These are phyloP conservation scores for Nigrospora osmanthi DNA, from an alignment of 2,329 filamentous ascomycete genomes.

Conservation along the genomic window DNA sequence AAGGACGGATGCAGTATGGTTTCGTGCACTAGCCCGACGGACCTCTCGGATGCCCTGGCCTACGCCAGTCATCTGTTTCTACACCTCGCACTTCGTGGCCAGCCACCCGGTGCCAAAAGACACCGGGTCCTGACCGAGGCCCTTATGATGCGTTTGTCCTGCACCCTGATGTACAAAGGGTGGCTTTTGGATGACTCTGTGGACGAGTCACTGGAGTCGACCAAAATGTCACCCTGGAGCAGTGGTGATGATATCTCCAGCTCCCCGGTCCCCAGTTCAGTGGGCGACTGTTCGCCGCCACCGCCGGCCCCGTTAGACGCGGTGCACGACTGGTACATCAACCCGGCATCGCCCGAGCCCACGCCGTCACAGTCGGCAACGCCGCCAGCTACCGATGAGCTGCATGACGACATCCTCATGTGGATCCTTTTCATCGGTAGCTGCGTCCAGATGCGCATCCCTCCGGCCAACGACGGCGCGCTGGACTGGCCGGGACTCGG, in stretches of 20 bases:
- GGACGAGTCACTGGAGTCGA: too few species aligned
- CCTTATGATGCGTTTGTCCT: slow-evolving; percentile 17
- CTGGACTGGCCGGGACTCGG: too few species aligned
- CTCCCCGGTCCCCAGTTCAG: too few species aligned
- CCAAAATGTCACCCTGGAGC: too few species aligned
- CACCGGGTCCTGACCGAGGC: slow-evolving; percentile 19
- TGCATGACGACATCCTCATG: slow-evolving; percentile 19
- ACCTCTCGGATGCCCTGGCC: slow-evolving; percentile 18
- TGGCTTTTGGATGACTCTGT: slow-evolving; percentile 10
- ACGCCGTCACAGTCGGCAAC: not conserved
- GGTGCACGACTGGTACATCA: too few species aligned
- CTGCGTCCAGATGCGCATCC: slow-evolving; percentile 16
- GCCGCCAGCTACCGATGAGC: slow-evolving; percentile 8
- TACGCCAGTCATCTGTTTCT: slow-evolving; percentile 22
- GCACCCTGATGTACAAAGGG: slow-evolving; percentile 13
- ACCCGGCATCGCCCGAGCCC: too few species aligned
- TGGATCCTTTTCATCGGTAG: slow-evolving; percentile 23
- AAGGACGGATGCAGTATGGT: not conserved
- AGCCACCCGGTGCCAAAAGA: slow-evolving; percentile 19
- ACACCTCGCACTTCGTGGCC: slow-evolving; percentile 21
- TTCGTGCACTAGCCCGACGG: slow-evolving; percentile 6
- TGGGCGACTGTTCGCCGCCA: too few species aligned
- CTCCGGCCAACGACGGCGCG: not conserved
- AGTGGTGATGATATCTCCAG: too few species aligned
- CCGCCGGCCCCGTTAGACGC: too few species aligned